Conservation (phyloP, 2,329 filamentous ascomycete species). For the Hymenoscyphus scutula region DNA sequence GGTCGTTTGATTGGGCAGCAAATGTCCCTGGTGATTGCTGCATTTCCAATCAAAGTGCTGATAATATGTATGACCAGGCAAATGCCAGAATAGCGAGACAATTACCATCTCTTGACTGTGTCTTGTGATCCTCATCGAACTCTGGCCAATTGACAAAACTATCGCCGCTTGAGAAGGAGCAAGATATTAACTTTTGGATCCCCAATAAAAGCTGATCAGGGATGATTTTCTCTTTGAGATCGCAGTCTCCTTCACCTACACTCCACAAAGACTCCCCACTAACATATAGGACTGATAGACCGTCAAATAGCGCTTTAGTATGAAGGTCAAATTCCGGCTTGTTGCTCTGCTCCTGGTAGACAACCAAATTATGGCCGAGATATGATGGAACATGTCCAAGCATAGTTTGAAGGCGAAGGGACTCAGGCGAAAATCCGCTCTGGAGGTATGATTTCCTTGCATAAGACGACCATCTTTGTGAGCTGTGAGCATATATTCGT, state of each 20-base stretch:
- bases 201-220: conserved; percentile 13
- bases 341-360: neutral
- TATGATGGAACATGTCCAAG: conserved; percentile 15
- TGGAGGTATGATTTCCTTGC: conserved; percentile 10
- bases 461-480: conserved; percentile 8
- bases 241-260: conserved; percentile 12
- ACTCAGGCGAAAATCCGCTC: conserved; percentile 4
- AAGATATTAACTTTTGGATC: conserved; percentile 12
- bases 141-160: conserved; percentile 17
- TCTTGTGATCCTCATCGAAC: neutral
- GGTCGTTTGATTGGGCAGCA: neutral
- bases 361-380: conserved; percentile 13
- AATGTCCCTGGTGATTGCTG: conserved; percentile 7
- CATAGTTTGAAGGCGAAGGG: conserved; percentile 14
- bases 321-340: conserved; percentile 11
- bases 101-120: conserved; percentile 11
- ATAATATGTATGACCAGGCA: conserved; percentile 19
- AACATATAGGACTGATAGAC: conserved; percentile 10
- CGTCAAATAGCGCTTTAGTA: neutral
- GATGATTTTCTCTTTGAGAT: conserved; percentile 13
- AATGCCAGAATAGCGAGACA: conserved; percentile 17
- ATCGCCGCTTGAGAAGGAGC: conserved; percentile 12
- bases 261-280: conserved; percentile 13
- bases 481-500: neutral
- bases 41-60: conserved; percentile 18